Base-by-base conservation (phyloP, 1,284 basidiomycete species). In the Cryptococcus sp. region DNA sequence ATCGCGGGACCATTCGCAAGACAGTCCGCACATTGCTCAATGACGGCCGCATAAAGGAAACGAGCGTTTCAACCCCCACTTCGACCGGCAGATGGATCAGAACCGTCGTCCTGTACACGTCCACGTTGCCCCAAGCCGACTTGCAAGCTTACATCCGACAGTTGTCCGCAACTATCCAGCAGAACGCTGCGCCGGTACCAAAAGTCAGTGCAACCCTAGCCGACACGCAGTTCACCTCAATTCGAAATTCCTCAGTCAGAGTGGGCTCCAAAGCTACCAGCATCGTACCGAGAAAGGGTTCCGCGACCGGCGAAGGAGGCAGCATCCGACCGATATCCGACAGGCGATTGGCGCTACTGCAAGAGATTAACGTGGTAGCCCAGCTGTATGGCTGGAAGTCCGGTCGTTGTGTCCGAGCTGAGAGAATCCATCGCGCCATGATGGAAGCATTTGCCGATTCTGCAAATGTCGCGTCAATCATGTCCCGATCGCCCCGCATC, bases 71-170 rank as follows among this genome's bases (percentile, higher is more conserved):
- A 0, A 64, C 68, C 16, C 70, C 72, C 0, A 73, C 70, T 0
- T 64, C 63, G 2, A 73, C 72, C 5, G 74, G 72, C 2, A 62
- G 70, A 25, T 72, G 69, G 71, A 52, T 65, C 17, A 61, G 61
- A 45, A 58, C 57, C 15, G 58, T 20, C 15, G 60, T 76, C 2
- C 19, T 66, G 2, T 71, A 67, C 47, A 38, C 67, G 1, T 23
- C 65, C 4, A 68, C 66, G 23, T 63, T 60, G 11, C 58, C 64
- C 3, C 58, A 63, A 15, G 50, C 50, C 11, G 58, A 51, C 4
- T 54, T 72, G 11, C 58, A 70, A 42, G 55, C 60, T 4, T 73
- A 68, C 52, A 69, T 72, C 16, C 65, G 67, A 13, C 48, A 56
- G 5, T 57, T 71, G 17, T 58, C 65, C 19, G 47, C 42, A 13